phyloP scores from a whole-genome alignment of 2,329 filamentous ascomycete genomes.

The Elsinoe perseae region DNA sequence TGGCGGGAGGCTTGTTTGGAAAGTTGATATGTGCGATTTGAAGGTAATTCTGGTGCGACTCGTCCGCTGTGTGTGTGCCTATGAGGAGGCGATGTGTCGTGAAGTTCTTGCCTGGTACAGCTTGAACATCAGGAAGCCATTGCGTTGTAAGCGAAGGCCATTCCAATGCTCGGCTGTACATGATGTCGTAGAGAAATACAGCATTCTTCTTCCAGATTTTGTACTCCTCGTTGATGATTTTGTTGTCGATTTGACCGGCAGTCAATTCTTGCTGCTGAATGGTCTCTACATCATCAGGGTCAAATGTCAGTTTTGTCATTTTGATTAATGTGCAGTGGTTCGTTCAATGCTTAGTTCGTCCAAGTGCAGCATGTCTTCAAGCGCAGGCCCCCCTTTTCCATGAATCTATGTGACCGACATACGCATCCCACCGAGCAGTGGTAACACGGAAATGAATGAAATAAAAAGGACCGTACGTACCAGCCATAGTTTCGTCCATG shows the following conservation, averaged over 20 bases:
- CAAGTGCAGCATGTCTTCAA: no score
- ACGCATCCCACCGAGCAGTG: not conserved
- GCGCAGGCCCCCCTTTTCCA: not conserved
- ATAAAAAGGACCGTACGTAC: not conserved
- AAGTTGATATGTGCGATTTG: constrained; percentile 93
- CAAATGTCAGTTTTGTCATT: not conserved
- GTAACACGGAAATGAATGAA: not conserved
- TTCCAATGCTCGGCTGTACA: constrained; percentile 86
- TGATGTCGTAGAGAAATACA: constrained; percentile 96
- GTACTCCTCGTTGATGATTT: constrained; percentile 97
- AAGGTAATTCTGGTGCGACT: constrained; percentile 71
- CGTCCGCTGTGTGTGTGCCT: constrained; percentile 87
- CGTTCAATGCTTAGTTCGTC: not conserved
- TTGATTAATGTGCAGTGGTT: not conserved
- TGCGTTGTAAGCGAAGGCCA: constrained; percentile 97
- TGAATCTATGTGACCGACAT: not conserved
- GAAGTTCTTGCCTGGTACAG: constrained; percentile 75
- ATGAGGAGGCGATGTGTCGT: constrained; percentile 82
- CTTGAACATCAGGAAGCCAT: constrained; percentile 94
- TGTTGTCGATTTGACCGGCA: constrained; percentile 52
- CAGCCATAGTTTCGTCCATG: constrained; percentile 12
- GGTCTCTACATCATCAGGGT: constrained; percentile 28
- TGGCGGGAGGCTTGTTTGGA: constrained; percentile 66
- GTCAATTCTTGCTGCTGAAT: constrained; percentile 12
- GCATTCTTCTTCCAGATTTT: constrained; percentile 99